Evolutionary conservation across 2,329 filamentous ascomycete genomes (phyloP).

Genomic region (Aspergillus novoparasiticus): DNA sequence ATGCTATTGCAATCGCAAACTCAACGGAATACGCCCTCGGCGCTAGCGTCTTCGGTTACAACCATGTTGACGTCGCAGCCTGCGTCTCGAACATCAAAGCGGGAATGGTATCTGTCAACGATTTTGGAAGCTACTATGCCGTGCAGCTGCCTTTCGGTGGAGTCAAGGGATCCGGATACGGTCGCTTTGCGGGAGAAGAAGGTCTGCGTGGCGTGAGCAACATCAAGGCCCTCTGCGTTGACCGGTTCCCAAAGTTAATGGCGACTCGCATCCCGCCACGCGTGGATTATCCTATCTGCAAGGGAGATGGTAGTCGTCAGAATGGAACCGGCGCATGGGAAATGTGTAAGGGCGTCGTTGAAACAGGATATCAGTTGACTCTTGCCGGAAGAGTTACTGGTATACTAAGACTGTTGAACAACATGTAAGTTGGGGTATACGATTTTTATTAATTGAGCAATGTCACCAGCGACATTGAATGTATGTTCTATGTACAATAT

Average conservation of each 20-base stretch:
- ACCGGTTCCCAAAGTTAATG: slow-evolving; percentile 60
- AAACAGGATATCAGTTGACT: slow-evolving; percentile 50
- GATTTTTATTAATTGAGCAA: slow-evolving; percentile 1
- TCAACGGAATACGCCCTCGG: slow-evolving; percentile 83
- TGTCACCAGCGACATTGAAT: slow-evolving; percentile 3
- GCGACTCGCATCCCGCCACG: slow-evolving; percentile 78
- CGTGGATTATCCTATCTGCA: slow-evolving; percentile 77
- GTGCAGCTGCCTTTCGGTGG: slow-evolving; percentile 95
- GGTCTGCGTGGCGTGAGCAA: slow-evolving; percentile 85
- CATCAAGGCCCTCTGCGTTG: slow-evolving; percentile 80
- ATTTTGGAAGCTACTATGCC: slow-evolving; percentile 91
- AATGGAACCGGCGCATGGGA: slow-evolving; percentile 67
- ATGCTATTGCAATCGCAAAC: slow-evolving; percentile 80
- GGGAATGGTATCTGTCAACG: slow-evolving; percentile 93
- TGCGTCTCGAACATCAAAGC: slow-evolving; percentile 72
- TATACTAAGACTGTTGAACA: slow-evolving; percentile 39
- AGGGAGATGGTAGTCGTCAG: slow-evolving; percentile 53
- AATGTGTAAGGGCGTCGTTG: slow-evolving; percentile 48
- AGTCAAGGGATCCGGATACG: slow-evolving; percentile 85
- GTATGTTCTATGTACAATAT: neutral
- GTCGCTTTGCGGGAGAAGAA: slow-evolving; percentile 88
- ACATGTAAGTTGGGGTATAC: slow-evolving; percentile 32
- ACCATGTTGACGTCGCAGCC: slow-evolving; percentile 61
- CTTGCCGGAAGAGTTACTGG: slow-evolving; percentile 44
- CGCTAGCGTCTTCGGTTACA: slow-evolving; percentile 79